Evolutionary conservation across 202 grass and related monocot species (phyloP).

Genomic region (Panicum virgatum): DNA sequence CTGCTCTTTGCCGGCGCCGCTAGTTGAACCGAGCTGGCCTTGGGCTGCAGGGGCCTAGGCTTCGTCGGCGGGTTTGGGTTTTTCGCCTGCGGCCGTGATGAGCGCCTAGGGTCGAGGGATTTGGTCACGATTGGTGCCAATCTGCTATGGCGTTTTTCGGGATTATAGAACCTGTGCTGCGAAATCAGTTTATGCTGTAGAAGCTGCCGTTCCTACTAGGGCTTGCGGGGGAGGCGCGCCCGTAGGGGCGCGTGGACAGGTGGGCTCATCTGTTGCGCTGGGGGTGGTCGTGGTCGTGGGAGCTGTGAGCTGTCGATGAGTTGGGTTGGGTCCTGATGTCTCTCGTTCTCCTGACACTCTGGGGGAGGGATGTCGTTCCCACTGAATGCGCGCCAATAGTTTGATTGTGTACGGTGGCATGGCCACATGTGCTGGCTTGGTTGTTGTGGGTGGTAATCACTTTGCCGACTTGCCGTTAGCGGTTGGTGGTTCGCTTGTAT

Average conservation of each 20-base stretch:
- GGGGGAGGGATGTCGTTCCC: background rate
- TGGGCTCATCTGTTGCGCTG: background rate
- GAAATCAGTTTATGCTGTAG: background rate
- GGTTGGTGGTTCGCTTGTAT: background rate
- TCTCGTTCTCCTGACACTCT: background rate
- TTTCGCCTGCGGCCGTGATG: background rate
- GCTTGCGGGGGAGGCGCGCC: background rate
- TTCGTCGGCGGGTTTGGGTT: background rate
- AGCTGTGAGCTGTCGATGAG: background rate
- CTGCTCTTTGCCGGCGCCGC: background rate
- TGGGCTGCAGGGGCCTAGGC: background rate
- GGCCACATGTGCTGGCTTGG: background rate
- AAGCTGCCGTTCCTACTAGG: background rate
- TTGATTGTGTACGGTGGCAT: background rate
- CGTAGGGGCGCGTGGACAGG: background rate
- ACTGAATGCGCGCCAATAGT: background rate
- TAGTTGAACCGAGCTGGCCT: background rate
- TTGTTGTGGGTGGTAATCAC: background rate
- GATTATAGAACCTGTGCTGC: too few species aligned
- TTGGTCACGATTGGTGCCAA: background rate
- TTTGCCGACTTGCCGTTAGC: background rate
- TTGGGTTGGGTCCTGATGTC: conserved; percentile 5
- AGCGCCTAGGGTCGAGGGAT: conserved; percentile 20
- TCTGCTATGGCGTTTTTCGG: background rate
- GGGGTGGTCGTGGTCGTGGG: background rate